Evolutionary conservation across 176 grass and related monocot species (phyloP).

Genomic region (Leersia perrieri): DNA sequence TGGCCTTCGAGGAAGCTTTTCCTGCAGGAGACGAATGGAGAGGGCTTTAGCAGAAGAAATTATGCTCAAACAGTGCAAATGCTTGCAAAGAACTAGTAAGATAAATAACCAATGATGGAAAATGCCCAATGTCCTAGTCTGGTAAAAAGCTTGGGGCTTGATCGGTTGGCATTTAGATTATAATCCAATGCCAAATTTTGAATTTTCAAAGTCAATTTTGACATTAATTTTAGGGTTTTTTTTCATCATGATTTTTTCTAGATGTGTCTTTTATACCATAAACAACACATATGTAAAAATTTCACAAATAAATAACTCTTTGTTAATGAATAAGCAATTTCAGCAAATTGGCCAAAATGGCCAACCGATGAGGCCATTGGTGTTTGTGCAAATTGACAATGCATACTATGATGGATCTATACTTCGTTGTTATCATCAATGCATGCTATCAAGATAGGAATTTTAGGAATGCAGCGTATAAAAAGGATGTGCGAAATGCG

Average conservation of each 20-base stretch:
- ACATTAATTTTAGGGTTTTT: too few species aligned
- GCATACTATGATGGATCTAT: not conserved
- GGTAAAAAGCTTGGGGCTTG: not conserved
- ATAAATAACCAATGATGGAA: not conserved
- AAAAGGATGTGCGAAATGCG: not conserved
- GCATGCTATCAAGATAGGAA: not conserved
- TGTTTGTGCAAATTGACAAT: not conserved
- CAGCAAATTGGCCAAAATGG: too few species aligned
- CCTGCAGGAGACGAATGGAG: conserved; percentile 24
- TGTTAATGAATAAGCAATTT: too few species aligned
- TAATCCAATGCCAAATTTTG: too few species aligned
- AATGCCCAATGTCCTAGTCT: too few species aligned
- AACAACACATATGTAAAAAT: too few species aligned
- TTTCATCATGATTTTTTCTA: too few species aligned
- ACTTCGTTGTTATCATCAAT: not conserved
- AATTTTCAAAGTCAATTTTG: too few species aligned
- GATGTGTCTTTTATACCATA: too few species aligned
- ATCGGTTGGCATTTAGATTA: too few species aligned
- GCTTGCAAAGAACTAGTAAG: not conserved
- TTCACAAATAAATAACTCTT: too few species aligned
- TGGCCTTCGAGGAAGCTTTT: conserved; percentile 45
- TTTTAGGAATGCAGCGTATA: not conserved
- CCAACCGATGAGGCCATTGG: too few species aligned
- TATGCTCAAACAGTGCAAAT: not conserved
- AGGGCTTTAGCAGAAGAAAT: not conserved